Evolutionary conservation across 2,329 filamentous ascomycete species (phyloP), one percentile per base, ranked within the genome.

Genomic region (Cladosporium sphaerospermum): DNA sequence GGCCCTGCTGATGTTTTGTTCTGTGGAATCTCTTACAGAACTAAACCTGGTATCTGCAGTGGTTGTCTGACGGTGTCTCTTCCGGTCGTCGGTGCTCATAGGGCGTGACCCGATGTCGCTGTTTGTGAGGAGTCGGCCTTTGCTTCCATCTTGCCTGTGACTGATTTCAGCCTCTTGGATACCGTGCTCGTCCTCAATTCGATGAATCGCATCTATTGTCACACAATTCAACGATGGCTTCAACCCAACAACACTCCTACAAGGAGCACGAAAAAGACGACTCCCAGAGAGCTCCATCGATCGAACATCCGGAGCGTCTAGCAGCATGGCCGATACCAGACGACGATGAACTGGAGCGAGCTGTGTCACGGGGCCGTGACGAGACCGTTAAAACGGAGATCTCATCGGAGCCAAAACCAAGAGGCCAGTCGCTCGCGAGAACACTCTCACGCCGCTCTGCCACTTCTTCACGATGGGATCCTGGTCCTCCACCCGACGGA

Each of bases 401-500:
- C 7, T 14, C 36, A 41, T 32, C 23, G 16, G 44, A 53, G 19
- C 28, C 51, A 14, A 47, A 42, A 32, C 7, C 39, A 5, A 13
- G 36, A 19, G 11, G 14, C 10, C 43, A 19, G 9, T 42, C 55
- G 14, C 51, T 63, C 7, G 44, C 60, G 16, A 44, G 61, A 40
- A 62, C 56, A n/a, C 45, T 64, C 23, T 62, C 63, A 7, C 54
- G 60, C 40, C 57, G 55, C 40, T 67, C 64, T 9, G 55, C 57
- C 2, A 55, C 61, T 9, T 64, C 64, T 1, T 63, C 61, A 16
- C 57, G 61, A 56, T 51, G 55, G 50, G 64, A 68, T 36, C 66
- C 57, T 16, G 69, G 70, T 4, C 71, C 72, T 6, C 71, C 71
- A 34, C 72, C 71, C 0, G 71, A 75, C 60, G 72, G 73, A 11